Base-by-base conservation (phyloP, 2,329 filamentous ascomycete genomes). In the Podosphaera fusca region DNA sequence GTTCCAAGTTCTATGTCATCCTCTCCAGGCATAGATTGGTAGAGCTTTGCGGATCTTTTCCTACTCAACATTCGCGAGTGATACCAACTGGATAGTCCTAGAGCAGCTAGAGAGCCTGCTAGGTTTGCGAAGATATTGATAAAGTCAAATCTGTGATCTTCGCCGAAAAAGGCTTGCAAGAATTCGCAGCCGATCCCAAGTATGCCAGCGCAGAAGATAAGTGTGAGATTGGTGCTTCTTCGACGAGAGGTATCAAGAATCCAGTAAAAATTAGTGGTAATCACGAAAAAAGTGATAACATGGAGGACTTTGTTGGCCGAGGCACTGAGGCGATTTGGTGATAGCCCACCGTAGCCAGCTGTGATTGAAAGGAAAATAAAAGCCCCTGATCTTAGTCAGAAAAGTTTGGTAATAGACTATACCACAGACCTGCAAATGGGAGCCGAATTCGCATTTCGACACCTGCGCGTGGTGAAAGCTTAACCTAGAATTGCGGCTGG, bases 21-120 rank as follows among this genome's bases (percentile, higher is more conserved):
- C 12, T 74, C 75, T 34, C 79, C 80, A 0, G 84, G 78, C 4
- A 94, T 77, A 5, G 78, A 75, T 56, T 78, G 76, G 65, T 94
- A 94, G 55, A 79, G 78, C 66, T 85, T 85, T 57, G 79, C 80
- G 65, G 80, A 74, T 59, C 89, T 78, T 67, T 85, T 86, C 60
- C 92, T 78, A 69, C 96, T 90, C 45, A 96, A 73, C 88, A 96
- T 96, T 59, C 92, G 83, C 67, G 85, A 84, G 71, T 98, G 92
- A 68, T 98, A 98, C 85, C 86, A 90, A 58, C 81, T 82, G 68
- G 86, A 94, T 29, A 94, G 68, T 0, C 75, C 82, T 29, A 95
- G 67, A 0, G 79, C 88, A 0, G 75, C 72, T 12, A 85, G 70
- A 61, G 85, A 90, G 47, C 92, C 92, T 46, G 86, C 72, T 0